A percentile compares a stretch with the other conserved stretches of the same genome.
Conservation (phyloP, 2,329 filamentous ascomycete species). For the Aureobasidium pullulans region DNA sequence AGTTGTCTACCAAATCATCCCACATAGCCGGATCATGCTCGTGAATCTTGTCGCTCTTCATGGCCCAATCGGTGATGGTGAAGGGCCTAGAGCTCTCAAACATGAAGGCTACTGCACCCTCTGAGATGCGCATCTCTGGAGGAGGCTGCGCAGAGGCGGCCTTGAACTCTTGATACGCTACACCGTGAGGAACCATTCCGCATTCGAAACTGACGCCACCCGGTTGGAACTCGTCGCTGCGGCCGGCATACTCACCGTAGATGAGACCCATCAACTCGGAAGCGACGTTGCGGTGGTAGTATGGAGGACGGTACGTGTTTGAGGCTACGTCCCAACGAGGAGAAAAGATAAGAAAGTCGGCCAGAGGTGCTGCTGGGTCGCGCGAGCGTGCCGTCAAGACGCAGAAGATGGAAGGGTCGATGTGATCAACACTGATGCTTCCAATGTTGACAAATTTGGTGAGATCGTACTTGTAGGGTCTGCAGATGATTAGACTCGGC, state of each 20-base stretch:
- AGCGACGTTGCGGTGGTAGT: slow-evolving; percentile 34
- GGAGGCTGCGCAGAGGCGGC: slow-evolving; percentile 43
- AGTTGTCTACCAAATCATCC: slow-evolving; percentile 31
- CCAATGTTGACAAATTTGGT: slow-evolving; percentile 39
- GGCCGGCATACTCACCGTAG: slow-evolving; percentile 30
- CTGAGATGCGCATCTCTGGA: slow-evolving; percentile 40
- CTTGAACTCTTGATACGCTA: slow-evolving; percentile 39
- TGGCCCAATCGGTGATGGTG: slow-evolving; percentile 15
- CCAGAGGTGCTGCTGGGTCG: slow-evolving; percentile 29
- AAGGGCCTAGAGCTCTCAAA: slow-evolving; percentile 27
- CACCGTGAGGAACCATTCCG: slow-evolving; percentile 31
- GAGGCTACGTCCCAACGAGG: slow-evolving; percentile 34
- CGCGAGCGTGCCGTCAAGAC: slow-evolving; percentile 32
- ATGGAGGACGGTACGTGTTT: slow-evolving; percentile 32
- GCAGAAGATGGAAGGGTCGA: slow-evolving; percentile 32
- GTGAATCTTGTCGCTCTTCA: slow-evolving; percentile 33
- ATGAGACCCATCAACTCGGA: slow-evolving; percentile 32
- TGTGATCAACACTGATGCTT: slow-evolving; percentile 33
- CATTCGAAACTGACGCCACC: slow-evolving; percentile 32
- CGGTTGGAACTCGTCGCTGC: slow-evolving; percentile 37
- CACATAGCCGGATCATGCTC: slow-evolving; percentile 32
- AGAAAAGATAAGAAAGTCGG: slow-evolving; percentile 32
- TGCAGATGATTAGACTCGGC: not conserved
- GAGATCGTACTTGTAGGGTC: slow-evolving; percentile 43
- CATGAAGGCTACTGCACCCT: slow-evolving; percentile 37